Evolutionary conservation across 164 flowering plant genomes (phyloP), one percentile per base, ranked within the genome.

Genomic region (Annona squamosa): DNA sequence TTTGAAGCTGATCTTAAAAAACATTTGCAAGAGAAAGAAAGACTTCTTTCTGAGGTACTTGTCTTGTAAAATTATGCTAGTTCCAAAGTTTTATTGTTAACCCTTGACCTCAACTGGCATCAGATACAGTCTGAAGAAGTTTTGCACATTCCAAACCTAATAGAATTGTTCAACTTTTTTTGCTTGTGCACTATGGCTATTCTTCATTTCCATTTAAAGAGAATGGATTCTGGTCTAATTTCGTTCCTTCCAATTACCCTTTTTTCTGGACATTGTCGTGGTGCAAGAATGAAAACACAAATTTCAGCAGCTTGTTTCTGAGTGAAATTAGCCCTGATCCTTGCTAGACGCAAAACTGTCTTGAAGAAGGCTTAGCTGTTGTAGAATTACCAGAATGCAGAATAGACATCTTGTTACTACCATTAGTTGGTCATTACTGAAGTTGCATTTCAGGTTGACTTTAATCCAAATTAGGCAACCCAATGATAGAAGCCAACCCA

Each of bases 31-130:
- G 98, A 96, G 84, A 90, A 85, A 77, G 97, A 91, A 77, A 84
- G 92, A 75, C 89, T 89, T 79, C 89, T 86, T 72, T 88, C 96
- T 64, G 96, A 93, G 97, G 99, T 95, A 84, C 63, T 66, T 42
- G 9, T 66, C 17, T 26, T 26, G 37, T 26, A 26, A 66, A 66
- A 41, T 6, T 42, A 5, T 13, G n/a, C 4, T 42, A 13, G 17
- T 66, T 41, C 45, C 43, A 42, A 46, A 42, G 46, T 66, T 66
- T 44, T 66, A 66, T 12, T 44, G 44, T 7, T 65, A 5, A 2
- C 46, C 16, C 43, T 66, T 42, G 13, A 46, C 43, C 68, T 44
- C 43, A 44, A 43, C 43, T 64, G 67, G 26, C 37, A 37, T 66
- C 43, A 4, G 42, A 66, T 13, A 3, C 10, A 4, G 65, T n/a